phyloP scores from a whole-genome alignment of 2,329 filamentous ascomycete genomes.

The Westerdykella ornata region DNA sequence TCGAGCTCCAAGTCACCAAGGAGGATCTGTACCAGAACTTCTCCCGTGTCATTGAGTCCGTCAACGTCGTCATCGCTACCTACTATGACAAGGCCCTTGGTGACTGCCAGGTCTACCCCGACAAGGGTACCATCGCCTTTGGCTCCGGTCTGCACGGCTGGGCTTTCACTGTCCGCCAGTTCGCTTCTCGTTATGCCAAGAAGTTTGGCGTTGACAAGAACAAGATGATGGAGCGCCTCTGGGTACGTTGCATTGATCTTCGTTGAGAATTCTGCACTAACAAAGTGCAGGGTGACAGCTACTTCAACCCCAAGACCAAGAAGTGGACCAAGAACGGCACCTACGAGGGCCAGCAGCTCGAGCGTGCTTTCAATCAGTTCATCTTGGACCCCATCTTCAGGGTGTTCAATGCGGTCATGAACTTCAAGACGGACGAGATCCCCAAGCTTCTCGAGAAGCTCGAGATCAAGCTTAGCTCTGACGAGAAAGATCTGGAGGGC shows the following conservation, averaged over 20 bases:
- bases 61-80: constrained; percentile 99
- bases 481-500: constrained; percentile 91
- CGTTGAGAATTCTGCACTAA: constrained; percentile 14
- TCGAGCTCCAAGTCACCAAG: constrained; percentile 97
- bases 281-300: constrained; percentile 72
- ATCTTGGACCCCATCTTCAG: constrained; percentile 99
- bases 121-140: constrained; percentile 97
- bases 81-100: constrained; percentile 96
- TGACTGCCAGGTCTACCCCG: constrained; percentile 97
- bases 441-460: constrained; percentile 82
- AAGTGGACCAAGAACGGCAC: constrained; percentile 93
- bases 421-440: constrained; percentile 96
- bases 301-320: constrained; percentile 99
- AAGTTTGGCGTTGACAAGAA: constrained; percentile 99
- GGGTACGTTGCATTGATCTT: constrained; percentile 54
- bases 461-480: constrained; percentile 76
- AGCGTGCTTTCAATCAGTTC: constrained; percentile 99
- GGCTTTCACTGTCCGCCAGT: constrained; percentile 99
- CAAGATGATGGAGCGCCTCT: constrained; percentile 99
- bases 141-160: constrained; percentile 99
- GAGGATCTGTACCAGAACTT: constrained; percentile 99
- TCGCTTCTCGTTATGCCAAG: constrained; percentile 93
- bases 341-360: constrained; percentile 78
- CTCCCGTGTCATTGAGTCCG: constrained; percentile 98
- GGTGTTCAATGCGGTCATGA: constrained; percentile 94